Evolutionary conservation across 495 filamentous ascomycete genomes (phyloP).

Genomic region (Aspergillus bertholletiae): DNA sequence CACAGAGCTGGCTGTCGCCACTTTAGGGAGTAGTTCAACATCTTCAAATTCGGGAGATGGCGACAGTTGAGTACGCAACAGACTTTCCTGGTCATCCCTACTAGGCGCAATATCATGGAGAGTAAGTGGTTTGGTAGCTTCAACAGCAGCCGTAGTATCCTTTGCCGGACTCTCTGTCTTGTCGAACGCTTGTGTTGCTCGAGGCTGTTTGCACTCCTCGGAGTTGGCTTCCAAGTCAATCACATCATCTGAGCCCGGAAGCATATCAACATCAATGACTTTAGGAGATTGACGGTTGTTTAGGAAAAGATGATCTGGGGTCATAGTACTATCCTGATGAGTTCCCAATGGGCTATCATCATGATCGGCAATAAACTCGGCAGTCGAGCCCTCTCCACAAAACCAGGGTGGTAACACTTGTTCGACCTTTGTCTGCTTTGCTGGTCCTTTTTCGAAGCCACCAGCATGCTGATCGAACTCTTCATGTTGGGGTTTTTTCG

Average conservation of each 20-base stretch:
- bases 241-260: conserved; percentile 29
- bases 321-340: conserved; percentile 17
- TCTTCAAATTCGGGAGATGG: conserved; percentile 41
- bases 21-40: neutral
- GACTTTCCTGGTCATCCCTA: neutral
- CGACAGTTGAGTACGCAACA: conserved; percentile 21
- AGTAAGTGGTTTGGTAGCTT: no score
- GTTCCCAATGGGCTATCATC: conserved; percentile 20
- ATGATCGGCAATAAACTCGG: conserved; percentile 34
- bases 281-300: conserved; percentile 39
- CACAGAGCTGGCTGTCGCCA: neutral
- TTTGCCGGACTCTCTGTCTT: neutral
- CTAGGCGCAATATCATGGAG: conserved; percentile 8
- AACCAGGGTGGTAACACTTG: conserved; percentile 87
- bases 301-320: conserved; percentile 36
- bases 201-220: conserved; percentile 10
- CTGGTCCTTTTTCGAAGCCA: conserved; percentile 59
- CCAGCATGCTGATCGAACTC: conserved; percentile 55
- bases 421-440: conserved; percentile 46
- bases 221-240: conserved; percentile 41
- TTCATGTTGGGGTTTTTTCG: conserved; percentile 33
- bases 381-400: conserved; percentile 27
- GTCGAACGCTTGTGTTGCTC: neutral
- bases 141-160: neutral
- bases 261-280: conserved; percentile 44